Conservation (phyloP, 78 protist species). For the Dictyostelium capitatum region DNA sequence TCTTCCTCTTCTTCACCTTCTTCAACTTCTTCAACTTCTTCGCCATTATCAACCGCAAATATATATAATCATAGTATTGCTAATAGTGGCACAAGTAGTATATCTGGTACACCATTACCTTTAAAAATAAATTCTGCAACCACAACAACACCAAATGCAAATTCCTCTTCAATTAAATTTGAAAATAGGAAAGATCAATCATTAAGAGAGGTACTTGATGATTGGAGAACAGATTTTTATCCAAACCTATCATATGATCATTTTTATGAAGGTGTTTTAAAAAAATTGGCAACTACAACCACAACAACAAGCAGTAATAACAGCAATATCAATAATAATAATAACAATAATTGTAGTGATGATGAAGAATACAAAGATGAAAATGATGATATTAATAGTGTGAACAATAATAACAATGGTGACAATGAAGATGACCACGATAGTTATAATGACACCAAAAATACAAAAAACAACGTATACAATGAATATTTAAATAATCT, state of each 20-base stretch:
- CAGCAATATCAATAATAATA: background rate
- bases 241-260: constrained; percentile 19
- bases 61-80: background rate
- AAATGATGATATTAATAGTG: too few relatives aligned
- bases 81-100: background rate
- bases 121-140: background rate
- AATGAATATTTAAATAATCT: background rate
- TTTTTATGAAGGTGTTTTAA: background rate
- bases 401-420: too few relatives aligned
- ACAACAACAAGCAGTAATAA: background rate
- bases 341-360: background rate
- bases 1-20: too few relatives aligned
- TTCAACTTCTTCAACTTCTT: too few relatives aligned
- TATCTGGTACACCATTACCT: background rate
- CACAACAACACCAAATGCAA: background rate
- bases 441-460: background rate
- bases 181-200: background rate
- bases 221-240: constrained; percentile 35
- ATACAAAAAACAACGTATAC: background rate
- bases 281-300: background rate
- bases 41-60: background rate
- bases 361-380: too few relatives aligned
- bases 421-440: too few relatives aligned
- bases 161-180: constrained; percentile 1
- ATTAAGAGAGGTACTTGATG: background rate